Base-by-base conservation (phyloP, 805 yeast species). In the Candida arabinofermentans region DNA sequence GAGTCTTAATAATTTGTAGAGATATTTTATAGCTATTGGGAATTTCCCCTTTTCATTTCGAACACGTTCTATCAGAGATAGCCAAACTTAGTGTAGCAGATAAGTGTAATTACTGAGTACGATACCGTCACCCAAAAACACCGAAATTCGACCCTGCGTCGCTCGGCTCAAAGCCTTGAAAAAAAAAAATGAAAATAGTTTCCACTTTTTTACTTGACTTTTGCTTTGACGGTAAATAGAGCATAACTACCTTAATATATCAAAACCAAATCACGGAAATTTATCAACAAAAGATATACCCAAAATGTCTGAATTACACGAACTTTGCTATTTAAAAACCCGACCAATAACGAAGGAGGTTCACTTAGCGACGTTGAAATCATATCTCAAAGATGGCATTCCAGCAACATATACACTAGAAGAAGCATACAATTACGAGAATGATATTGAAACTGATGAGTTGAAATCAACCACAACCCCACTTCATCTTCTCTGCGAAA, bases 401-500 rank as follows among this genome's bases (percentile, higher is more conserved):
- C 95, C 96, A 6, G 75, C 95, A 1, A 87, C 95, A 0, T 84
- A 86, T 47, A 86, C 95, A 0, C 59, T 82, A 9, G 93, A 86
- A 60, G 95, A 86, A 56, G 86, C 81, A 7, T 72, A 75, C 36
- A 78, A 79, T 38, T 81, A 64, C 52, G 75, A 72, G 37, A 62
- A 74, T 47, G 74, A 61, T 19, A 48, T 40, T 24, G 71, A 68
- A 18, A 17, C 29, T 14, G 67, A 60, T 17, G 69, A 64, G 13
- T 48, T 62, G 8, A 53, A 41, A 5, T 62, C 41, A 8, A 85
- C 85, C 14, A 86, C 95, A 3, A 86, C 95, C 0, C 95, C 95
- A 12, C 65, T 87, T 48, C 96, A 88, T 60, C 55, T 81, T 34
- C 71, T 87, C 7, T 74, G 83, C 40, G 74, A 79, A 34, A 69